These are phyloP conservation scores for Pyrenophora seminiperda DNA, from an alignment of 2,329 filamentous ascomycete species.

Conservation along the genomic window DNA sequence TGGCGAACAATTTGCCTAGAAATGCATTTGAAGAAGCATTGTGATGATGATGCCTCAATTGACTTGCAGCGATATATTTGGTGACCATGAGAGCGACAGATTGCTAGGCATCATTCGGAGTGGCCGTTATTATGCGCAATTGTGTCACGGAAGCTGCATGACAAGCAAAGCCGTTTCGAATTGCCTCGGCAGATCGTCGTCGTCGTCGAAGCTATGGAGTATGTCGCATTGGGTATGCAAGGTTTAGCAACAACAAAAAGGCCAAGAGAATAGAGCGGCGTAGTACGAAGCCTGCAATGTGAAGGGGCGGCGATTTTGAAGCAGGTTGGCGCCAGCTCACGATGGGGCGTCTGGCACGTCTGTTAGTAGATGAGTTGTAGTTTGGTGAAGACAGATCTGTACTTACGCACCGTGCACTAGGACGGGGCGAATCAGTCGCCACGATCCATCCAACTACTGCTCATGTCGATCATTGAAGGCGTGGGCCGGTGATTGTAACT, in stretches of 20 bases:
- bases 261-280: no score
- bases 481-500: neutral
- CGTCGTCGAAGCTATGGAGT: neutral
- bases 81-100: neutral
- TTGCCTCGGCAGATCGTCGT: neutral
- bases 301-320: no score
- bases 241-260: no score
- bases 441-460: neutral
- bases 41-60: neutral
- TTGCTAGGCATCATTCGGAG: neutral
- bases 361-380: no score
- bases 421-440: neutral
- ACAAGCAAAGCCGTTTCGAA: neutral
- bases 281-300: no score
- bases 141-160: neutral
- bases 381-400: no score
- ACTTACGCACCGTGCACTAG: no score
- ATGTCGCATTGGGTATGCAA: no score
- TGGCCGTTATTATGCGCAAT: constrained; percentile 2
- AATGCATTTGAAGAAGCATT: neutral
- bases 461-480: neutral
- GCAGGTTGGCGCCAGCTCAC: no score
- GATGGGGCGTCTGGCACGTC: no score
- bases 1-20: neutral
- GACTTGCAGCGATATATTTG: neutral